These are phyloP conservation scores for Debaryomyces castellii DNA, from an alignment of 805 yeast genomes.

Conservation along the genomic window DNA sequence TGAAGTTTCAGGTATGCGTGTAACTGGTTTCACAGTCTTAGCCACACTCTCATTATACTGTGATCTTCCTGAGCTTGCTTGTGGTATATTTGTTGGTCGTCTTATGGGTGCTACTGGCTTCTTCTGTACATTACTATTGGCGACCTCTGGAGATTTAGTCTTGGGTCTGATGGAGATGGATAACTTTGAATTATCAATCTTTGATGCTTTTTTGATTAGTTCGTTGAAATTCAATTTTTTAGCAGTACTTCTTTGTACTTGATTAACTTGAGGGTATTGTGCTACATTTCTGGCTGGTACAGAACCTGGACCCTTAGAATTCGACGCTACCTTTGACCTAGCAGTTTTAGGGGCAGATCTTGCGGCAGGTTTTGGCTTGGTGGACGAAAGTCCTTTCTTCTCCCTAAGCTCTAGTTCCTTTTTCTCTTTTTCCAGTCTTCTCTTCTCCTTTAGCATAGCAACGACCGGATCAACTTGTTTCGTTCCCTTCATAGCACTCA, in stretches of 20 bases:
- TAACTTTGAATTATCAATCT: constrained; percentile 49
- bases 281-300: constrained; percentile 9
- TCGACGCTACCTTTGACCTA: neutral
- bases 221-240: constrained; percentile 62
- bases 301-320: constrained; percentile 1
- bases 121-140: neutral
- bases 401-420: constrained; percentile 32
- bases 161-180: constrained; percentile 40
- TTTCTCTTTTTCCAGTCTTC: constrained; percentile 54
- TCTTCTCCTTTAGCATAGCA: constrained; percentile 62
- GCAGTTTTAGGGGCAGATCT: neutral
- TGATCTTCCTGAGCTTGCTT: neutral
- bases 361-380: constrained; percentile 14
- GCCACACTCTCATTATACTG: neutral
- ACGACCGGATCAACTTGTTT: constrained; percentile 66
- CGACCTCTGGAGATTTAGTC: constrained; percentile 32
- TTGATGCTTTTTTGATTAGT: constrained; percentile 66
- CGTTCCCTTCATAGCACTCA: neutral
- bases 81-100: neutral
- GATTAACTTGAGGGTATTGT: constrained; percentile 48
- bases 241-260: constrained; percentile 12
- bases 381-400: constrained; percentile 32
- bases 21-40: neutral
- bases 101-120: neutral
- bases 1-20: neutral